Conservation (phyloP, 768 basidiomycete genomes). For the Trametes meyenii region DNA sequence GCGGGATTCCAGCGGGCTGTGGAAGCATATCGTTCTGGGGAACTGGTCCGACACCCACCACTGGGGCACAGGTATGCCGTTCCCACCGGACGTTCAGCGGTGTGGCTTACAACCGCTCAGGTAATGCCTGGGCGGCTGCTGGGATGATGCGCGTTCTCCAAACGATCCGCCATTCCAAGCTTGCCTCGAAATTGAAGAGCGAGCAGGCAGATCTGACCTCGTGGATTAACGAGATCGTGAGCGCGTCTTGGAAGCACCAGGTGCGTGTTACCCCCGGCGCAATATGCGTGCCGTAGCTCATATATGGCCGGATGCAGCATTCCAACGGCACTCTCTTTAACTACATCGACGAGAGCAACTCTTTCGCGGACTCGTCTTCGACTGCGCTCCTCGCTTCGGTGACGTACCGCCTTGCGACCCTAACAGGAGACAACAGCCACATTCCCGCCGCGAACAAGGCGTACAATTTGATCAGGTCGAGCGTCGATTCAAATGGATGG, state of each 20-base stretch:
- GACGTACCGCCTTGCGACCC: conserved; percentile 54
- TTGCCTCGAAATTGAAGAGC: conserved; percentile 38
- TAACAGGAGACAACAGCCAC: conserved; percentile 41
- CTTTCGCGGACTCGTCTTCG: conserved; percentile 56
- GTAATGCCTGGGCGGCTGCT: conserved; percentile 74
- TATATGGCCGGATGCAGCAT: conserved; percentile 33
- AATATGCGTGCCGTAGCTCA: background rate
- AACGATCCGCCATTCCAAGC: conserved; percentile 51
- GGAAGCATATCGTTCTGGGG: conserved; percentile 59
- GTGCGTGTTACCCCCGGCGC: conserved; percentile 31
- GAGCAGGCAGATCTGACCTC: conserved; percentile 48
- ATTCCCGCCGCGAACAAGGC: conserved; percentile 47
- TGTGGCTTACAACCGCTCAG: conserved; percentile 24
- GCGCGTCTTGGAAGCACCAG: conserved; percentile 46
- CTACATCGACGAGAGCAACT: conserved; percentile 50
- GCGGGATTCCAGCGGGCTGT: conserved; percentile 49
- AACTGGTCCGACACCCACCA: conserved; percentile 48
- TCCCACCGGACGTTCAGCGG: background rate
- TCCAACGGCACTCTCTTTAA: conserved; percentile 53
- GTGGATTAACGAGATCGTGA: conserved; percentile 60
- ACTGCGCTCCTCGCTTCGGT: conserved; percentile 61
- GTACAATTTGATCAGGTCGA: conserved; percentile 40
- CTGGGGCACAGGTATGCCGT: conserved; percentile 55
- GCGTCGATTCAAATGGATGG: conserved; percentile 47
- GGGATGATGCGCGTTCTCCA: conserved; percentile 65